Conservation (phyloP, 352 stramenopile species). For the Phytophthora ohioensis region DNA sequence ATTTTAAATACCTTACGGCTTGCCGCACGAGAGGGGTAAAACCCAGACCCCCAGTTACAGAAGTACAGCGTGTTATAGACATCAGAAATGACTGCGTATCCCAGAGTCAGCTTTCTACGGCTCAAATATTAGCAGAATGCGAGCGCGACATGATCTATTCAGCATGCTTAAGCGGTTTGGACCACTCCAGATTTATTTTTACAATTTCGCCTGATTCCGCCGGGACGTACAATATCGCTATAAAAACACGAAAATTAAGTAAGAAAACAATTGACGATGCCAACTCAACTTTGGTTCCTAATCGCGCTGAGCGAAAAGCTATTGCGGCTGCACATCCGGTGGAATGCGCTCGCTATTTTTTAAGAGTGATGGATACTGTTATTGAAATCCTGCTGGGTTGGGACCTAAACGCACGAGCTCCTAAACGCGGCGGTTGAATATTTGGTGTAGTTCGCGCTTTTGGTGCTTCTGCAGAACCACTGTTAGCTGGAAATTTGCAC, state of each 20-base stretch:
- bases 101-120: constrained; percentile 28
- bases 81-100: constrained; percentile 25
- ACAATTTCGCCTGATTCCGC: constrained; percentile 35
- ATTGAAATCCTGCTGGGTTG: constrained; percentile 29
- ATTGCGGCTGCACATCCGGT: constrained; percentile 26
- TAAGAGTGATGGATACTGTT: constrained; percentile 21
- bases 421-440: constrained; percentile 21
- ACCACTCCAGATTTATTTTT: constrained; percentile 34
- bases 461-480: constrained; percentile 33
- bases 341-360: constrained; percentile 39
- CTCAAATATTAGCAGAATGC: constrained; percentile 28
- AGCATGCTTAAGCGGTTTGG: constrained; percentile 38
- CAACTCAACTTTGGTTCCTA: not conserved
- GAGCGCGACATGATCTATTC: constrained; percentile 35
- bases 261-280: not conserved
- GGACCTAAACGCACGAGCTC: not conserved
- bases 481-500: constrained; percentile 37
- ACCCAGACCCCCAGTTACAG: not conserved
- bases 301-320: constrained; percentile 9
- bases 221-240: constrained; percentile 11
- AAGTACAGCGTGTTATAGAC: constrained; percentile 22
- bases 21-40: not conserved
- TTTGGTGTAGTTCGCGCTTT: constrained; percentile 42
- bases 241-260: not conserved
- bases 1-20: constrained; percentile 17